Percentiles rank a stretch among this genome's conserved stretches.
Evolutionary conservation across 2,329 filamentous ascomycete genomes (phyloP).

Genomic region (Talaromyces sp.): DNA sequence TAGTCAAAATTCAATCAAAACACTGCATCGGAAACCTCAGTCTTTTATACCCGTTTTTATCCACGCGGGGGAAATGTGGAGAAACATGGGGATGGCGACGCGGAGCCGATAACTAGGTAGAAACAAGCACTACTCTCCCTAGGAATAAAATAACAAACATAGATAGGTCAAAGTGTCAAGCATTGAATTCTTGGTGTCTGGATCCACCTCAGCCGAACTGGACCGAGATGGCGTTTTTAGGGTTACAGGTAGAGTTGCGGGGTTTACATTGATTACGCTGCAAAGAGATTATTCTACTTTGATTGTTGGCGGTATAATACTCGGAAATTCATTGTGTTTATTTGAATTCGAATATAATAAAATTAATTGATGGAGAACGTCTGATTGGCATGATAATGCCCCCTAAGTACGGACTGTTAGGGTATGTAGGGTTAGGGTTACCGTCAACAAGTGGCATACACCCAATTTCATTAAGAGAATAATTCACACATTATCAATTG

Average conservation of each 20-base stretch:
- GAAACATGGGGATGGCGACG: not conserved
- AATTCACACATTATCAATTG: not conserved
- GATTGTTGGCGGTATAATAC: not conserved
- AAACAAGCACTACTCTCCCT: not conserved
- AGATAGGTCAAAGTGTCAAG: not conserved
- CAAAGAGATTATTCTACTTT: not conserved
- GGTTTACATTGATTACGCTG: not conserved
- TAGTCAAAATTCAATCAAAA: too few species aligned
- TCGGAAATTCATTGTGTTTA: not conserved
- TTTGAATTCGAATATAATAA: not conserved
- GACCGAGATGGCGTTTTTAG: not conserved
- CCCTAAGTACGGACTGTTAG: not conserved
- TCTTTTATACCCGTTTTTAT: not conserved
- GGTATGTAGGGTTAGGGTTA: not conserved
- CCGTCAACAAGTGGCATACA: not conserved
- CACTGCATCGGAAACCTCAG: not conserved
- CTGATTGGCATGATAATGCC: not conserved
- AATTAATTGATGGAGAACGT: not conserved
- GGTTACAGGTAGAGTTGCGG: not conserved
- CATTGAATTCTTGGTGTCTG: not conserved
- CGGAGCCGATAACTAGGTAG: not conserved
- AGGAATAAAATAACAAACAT: not conserved
- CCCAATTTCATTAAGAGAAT: not conserved
- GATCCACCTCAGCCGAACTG: not conserved
- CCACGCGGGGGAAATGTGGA: not conserved